A percentile compares a stretch with the other conserved stretches of the same genome.
These are phyloP conservation scores for Sporothrix dimorphospora DNA, from an alignment of 2,329 filamentous ascomycete species.

Conservation along the genomic window DNA sequence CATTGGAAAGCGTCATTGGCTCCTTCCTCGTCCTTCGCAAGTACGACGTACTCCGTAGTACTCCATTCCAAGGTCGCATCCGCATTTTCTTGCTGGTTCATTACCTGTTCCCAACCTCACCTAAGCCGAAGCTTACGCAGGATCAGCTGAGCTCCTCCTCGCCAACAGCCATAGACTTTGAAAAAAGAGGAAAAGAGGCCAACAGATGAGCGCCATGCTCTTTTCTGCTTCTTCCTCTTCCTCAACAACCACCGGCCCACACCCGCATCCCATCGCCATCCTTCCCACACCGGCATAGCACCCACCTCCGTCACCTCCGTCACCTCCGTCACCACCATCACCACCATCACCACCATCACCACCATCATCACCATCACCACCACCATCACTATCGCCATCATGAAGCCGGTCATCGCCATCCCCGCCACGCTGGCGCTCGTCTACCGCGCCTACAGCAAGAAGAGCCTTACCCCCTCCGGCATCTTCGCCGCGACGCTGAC, in stretches of 20 bases:
- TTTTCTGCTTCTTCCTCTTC: background rate
- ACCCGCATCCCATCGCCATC: background rate
- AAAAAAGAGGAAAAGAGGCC: background rate
- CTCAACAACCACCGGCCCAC: background rate
- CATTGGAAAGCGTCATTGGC: background rate
- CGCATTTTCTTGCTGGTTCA: background rate
- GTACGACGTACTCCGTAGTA: too few relatives aligned
- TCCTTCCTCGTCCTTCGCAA: background rate
- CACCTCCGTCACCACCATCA: too few relatives aligned
- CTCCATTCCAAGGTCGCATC: constrained; percentile 3
- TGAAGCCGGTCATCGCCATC: constrained; percentile 62
- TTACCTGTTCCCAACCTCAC: background rate
- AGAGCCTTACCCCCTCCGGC: constrained; percentile 77
- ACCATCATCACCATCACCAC: background rate
- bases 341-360: background rate
- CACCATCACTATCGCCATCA: constrained; percentile 38
- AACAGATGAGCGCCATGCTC: background rate
- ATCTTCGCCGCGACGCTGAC: constrained; percentile 73
- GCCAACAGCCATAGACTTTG: background rate
- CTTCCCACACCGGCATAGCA: background rate
- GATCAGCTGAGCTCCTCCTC: background rate
- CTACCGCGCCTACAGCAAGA: constrained; percentile 69
- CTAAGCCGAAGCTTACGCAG: constrained; percentile 4
- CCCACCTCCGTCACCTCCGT: too few relatives aligned
- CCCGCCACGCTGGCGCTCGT: constrained; percentile 64